Conservation (phyloP, 179 eudicot genomes). For the Carnegiea gigantea region DNA sequence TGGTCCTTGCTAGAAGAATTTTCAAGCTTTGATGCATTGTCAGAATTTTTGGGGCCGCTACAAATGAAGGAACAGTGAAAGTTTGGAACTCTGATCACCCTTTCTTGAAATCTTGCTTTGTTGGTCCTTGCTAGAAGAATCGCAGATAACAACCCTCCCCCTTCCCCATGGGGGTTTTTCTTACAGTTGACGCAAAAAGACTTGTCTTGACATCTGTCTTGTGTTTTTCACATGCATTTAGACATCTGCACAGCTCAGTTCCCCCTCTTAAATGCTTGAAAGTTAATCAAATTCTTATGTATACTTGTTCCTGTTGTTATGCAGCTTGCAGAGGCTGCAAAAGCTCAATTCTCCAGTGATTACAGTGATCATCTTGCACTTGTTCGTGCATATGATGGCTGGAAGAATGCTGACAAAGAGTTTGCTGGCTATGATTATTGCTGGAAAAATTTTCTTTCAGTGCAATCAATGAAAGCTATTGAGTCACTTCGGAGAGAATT, state of each 20-base stretch:
- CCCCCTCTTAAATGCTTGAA: neutral
- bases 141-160: too few relatives aligned
- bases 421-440: slow-evolving; percentile 66
- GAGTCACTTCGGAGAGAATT: slow-evolving; percentile 76
- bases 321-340: slow-evolving; percentile 85
- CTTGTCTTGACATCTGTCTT: neutral
- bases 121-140: neutral
- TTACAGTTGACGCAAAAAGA: neutral
- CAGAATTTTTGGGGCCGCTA: neutral
- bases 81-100: neutral
- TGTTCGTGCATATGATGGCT: slow-evolving; percentile 81
- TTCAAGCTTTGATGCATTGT: neutral
- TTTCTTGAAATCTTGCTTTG: neutral
- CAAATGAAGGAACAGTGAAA: neutral
- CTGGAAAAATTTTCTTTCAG: slow-evolving; percentile 78
- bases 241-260: neutral
- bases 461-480: slow-evolving; percentile 80
- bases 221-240: neutral
- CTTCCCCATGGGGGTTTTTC: neutral
- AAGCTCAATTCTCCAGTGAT: slow-evolving; percentile 70
- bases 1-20: neutral
- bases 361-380: slow-evolving; percentile 80
- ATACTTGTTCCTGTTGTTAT: slow-evolving; percentile 13
- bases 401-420: slow-evolving; percentile 71
- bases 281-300: neutral